Percentiles rank a stretch among this genome's conserved stretches.
Conservation (phyloP, 495 filamentous ascomycete species). For the Hypoxylon crocopeplum region DNA sequence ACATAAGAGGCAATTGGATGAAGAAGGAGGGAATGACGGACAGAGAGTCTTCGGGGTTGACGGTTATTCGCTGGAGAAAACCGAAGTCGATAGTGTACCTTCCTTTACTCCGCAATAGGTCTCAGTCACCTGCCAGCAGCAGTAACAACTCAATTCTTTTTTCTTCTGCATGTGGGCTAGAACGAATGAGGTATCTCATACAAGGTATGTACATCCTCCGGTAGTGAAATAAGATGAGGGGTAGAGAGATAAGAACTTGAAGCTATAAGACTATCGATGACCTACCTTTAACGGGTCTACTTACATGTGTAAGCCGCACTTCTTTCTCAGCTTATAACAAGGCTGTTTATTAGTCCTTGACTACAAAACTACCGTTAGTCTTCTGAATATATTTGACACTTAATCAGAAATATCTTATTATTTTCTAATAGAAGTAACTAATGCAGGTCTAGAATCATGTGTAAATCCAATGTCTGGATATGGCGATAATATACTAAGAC, state of each 20-base stretch:
- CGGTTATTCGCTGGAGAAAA: constrained; percentile 23
- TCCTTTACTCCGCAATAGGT: constrained; percentile 26
- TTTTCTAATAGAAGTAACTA: too few relatives aligned
- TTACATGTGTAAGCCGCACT: not conserved
- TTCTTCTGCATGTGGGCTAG: too few relatives aligned
- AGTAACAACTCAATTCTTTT: too few relatives aligned
- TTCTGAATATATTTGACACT: too few relatives aligned
- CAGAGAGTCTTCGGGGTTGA: constrained; percentile 18
- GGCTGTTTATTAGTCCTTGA: too few relatives aligned
- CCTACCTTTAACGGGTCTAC: constrained; percentile 12
- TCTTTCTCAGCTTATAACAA: too few relatives aligned
- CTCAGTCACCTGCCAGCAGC: constrained; percentile 29
- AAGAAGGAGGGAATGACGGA: constrained; percentile 26
- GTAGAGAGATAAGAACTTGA: constrained; percentile 14
- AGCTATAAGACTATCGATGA: constrained; percentile 27
- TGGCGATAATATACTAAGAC: too few relatives aligned
- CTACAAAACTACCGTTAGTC: too few relatives aligned
- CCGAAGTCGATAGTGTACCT: constrained; percentile 13
- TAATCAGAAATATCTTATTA: too few relatives aligned
- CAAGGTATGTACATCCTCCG: constrained; percentile 2
- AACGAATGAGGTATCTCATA: constrained; percentile 8
- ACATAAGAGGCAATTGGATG: constrained; percentile 24
- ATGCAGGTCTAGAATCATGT: too few relatives aligned
- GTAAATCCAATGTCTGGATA: too few relatives aligned
- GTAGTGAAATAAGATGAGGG: constrained; percentile 36